Evolutionary conservation across 2,329 filamentous ascomycete genomes (phyloP).

Genomic region (Leptographium lundbergii): DNA sequence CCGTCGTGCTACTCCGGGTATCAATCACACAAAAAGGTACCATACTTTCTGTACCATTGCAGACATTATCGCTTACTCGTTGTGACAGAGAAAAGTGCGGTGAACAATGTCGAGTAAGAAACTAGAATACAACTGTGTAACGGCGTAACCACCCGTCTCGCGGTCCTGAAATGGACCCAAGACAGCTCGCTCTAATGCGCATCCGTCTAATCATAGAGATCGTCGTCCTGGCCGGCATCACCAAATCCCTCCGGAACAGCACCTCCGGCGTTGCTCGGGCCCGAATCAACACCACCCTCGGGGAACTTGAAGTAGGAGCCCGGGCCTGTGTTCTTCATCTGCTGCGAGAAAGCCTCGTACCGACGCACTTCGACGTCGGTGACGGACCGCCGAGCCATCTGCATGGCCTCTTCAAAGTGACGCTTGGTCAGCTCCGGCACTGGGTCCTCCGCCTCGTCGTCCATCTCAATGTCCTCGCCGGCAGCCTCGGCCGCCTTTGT

Average conservation of each 20-base stretch:
- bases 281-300: conserved; percentile 54
- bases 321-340: conserved; percentile 96
- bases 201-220: conserved; percentile 90
- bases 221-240: conserved; percentile 85
- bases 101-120: background rate
- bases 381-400: conserved; percentile 83
- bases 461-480: conserved; percentile 71
- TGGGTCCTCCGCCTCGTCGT: conserved; percentile 77
- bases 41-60: background rate
- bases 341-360: conserved; percentile 96
- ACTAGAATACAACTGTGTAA: conserved; percentile 5
- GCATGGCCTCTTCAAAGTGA: conserved; percentile 99
- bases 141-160: background rate
- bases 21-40: background rate
- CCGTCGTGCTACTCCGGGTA: background rate
- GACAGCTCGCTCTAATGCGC: conserved; percentile 29
- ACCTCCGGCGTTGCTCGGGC: conserved; percentile 39
- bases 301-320: conserved; percentile 99
- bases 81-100: background rate
- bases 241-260: conserved; percentile 45
- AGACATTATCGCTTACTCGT: background rate
- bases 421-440: conserved; percentile 91
- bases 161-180: background rate
- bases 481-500: conserved; percentile 78
- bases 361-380: conserved; percentile 94